Evolutionary conservation across 2,329 filamentous ascomycete species (phyloP).

Genomic region (Calcarisporium arbuscula): DNA sequence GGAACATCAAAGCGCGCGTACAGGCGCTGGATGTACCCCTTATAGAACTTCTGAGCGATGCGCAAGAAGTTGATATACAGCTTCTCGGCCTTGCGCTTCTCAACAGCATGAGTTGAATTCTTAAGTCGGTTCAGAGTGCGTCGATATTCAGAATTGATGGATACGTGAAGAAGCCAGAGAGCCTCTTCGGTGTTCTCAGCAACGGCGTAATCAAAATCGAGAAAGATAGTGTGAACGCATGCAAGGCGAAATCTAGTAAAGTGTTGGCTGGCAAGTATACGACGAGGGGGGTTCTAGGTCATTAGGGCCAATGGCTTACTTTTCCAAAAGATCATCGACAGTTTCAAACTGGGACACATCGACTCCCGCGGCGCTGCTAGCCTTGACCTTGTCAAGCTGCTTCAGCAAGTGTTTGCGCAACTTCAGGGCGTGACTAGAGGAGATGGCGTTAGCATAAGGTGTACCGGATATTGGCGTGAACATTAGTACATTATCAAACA

Average conservation of each 20-base stretch:
- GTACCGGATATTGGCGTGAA: too few species aligned
- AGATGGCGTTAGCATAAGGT: too few species aligned
- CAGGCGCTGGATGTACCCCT: conserved; percentile 73
- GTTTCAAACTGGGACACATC: conserved; percentile 37
- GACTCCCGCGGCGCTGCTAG: conserved; percentile 25
- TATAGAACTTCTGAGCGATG: conserved; percentile 82
- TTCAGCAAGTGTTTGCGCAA: conserved; percentile 35
- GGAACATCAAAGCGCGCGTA: conserved; percentile 52
- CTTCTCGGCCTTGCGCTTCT: conserved; percentile 73
- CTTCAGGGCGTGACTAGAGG: conserved; percentile 35
- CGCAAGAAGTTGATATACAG: conserved; percentile 81
- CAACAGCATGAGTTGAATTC: conserved; percentile 46
- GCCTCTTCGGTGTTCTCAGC: conserved; percentile 58
- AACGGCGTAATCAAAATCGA: conserved; percentile 61
- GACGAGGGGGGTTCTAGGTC: neutral
- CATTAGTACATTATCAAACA: too few species aligned
- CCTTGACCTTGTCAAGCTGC: conserved; percentile 36
- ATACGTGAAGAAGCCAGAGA: conserved; percentile 74
- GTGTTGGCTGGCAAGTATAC: conserved; percentile 8
- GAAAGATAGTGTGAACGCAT: conserved; percentile 66
- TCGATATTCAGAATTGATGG: conserved; percentile 73
- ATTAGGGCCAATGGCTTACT: conserved; percentile 21
- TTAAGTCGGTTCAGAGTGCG: conserved; percentile 55
- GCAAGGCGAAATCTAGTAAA: conserved; percentile 57
- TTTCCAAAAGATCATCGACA: conserved; percentile 35